phyloP scores from a whole-genome alignment of 306 rosid species.

The Betula pendula region DNA sequence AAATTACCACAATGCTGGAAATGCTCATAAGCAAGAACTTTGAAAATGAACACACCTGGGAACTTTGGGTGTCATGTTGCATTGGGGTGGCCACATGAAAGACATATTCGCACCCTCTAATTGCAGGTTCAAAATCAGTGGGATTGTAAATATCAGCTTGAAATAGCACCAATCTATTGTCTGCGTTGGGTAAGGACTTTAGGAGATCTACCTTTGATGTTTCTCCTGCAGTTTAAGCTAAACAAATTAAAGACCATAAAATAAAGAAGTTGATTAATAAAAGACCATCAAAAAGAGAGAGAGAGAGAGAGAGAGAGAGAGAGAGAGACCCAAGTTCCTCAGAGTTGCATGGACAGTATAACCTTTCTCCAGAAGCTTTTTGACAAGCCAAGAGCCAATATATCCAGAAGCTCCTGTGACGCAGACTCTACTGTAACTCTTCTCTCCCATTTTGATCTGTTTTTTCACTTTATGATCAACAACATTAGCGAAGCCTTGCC shows the following conservation, averaged over 20 bases:
- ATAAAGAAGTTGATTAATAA: no score
- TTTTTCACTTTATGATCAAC: no score
- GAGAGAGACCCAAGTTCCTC: slow-evolving; percentile 38
- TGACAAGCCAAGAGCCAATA: slow-evolving; percentile 38
- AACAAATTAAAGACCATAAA: no score
- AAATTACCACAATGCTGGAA: no score
- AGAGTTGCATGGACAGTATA: slow-evolving; percentile 53
- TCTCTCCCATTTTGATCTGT: slow-evolving; percentile 8
- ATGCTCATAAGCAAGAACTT: no score
- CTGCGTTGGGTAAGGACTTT: slow-evolving; percentile 37
- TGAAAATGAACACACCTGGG: slow-evolving; percentile 31
- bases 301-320: background rate
- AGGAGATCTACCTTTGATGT: slow-evolving; percentile 37
- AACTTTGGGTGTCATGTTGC: slow-evolving; percentile 25
- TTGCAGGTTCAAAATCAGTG: slow-evolving; percentile 31
- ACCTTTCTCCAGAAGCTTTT: slow-evolving; percentile 46
- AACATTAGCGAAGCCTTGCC: no score
- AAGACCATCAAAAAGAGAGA: background rate
- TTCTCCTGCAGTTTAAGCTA: slow-evolving; percentile 32
- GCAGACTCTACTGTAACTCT: slow-evolving; percentile 37
- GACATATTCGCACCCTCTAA: slow-evolving; percentile 48
- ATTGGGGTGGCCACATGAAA: slow-evolving; percentile 50
- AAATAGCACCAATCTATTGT: slow-evolving; percentile 37
- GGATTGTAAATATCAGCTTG: slow-evolving; percentile 47
- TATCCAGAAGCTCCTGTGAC: slow-evolving; percentile 55